Percentiles rank a stretch among this genome's conserved stretches.
phyloP scores from a whole-genome alignment of 2,329 filamentous ascomycete genomes.

The Colletotrichum viniferum region DNA sequence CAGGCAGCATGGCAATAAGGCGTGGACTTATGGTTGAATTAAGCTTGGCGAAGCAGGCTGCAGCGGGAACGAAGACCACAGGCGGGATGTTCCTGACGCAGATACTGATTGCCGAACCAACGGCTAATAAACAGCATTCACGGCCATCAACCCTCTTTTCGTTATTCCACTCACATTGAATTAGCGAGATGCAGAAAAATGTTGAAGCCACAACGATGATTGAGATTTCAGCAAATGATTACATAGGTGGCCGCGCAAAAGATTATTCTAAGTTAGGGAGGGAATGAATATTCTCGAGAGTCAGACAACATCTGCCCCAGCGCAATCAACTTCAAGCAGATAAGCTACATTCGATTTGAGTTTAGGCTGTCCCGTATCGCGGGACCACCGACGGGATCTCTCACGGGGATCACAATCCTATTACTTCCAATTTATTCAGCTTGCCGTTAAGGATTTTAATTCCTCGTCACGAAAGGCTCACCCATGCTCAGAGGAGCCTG shows the following conservation, averaged over 20 bases:
- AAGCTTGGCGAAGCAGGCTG: not conserved
- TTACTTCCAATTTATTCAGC: not conserved
- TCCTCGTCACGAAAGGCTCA: not conserved
- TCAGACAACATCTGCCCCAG: not conserved
- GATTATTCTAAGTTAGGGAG: fast-evolving
- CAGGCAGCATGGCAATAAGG: not conserved
- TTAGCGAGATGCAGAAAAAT: fast-evolving
- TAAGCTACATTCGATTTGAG: not conserved
- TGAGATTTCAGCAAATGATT: not conserved
- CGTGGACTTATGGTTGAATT: no score
- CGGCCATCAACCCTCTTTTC: not conserved
- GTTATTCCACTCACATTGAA: fast-evolving
- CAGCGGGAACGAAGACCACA: not conserved
- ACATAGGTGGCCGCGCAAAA: not conserved
- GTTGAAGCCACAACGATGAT: not conserved
- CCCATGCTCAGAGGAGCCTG: not conserved
- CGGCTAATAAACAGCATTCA: not conserved
- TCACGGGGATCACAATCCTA: not conserved
- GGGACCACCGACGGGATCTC: not conserved
- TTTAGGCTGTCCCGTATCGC: not conserved
- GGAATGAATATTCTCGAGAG: not conserved
- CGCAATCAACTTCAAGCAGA: not conserved
- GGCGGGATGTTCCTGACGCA: not conserved
- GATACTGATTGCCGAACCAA: not conserved
- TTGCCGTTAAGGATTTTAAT: not conserved